A percentile compares a stretch with the other conserved stretches of the same genome.
Evolutionary conservation across 2,329 filamentous ascomycete species (phyloP).

Genomic region (Chalara sp.): DNA sequence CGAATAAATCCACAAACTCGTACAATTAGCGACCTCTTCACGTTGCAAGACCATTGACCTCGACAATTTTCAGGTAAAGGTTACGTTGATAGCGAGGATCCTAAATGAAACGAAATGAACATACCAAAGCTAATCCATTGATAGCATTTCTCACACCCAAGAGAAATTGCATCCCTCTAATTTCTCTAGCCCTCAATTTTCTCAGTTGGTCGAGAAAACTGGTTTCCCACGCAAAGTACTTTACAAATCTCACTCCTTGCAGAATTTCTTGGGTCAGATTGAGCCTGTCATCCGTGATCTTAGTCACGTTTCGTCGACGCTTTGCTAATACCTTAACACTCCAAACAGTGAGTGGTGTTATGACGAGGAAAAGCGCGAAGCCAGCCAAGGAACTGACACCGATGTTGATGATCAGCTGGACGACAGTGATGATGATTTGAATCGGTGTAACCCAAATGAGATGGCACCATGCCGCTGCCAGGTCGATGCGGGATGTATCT

Average conservation of each 20-base stretch:
- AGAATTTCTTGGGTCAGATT: slow-evolving; percentile 59
- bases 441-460: slow-evolving; percentile 80
- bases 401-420: slow-evolving; percentile 80
- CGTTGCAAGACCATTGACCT: no score
- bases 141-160: slow-evolving; percentile 60
- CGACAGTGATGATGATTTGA: slow-evolving; percentile 66
- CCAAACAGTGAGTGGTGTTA: slow-evolving; percentile 63
- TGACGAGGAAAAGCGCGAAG: slow-evolving; percentile 30
- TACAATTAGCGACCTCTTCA: no score
- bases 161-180: slow-evolving; percentile 66
- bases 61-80: no score
- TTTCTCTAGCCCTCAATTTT: slow-evolving; percentile 50
- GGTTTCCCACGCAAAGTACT: slow-evolving; percentile 61
- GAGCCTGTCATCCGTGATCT: slow-evolving; percentile 58
- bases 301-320: slow-evolving; percentile 68
- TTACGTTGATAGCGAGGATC: no score
- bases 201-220: slow-evolving; percentile 52
- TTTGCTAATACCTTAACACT: slow-evolving; percentile 69
- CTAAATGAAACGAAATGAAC: no score
- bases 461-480: slow-evolving; percentile 79
- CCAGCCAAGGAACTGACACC: slow-evolving; percentile 82
- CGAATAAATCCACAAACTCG: no score
- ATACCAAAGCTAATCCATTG: slow-evolving; percentile 41
- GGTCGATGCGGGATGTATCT: slow-evolving; percentile 84
- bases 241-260: slow-evolving; percentile 57